Conservation (phyloP, 2,329 filamentous ascomycete genomes). For the Epichloe gansuensis region DNA sequence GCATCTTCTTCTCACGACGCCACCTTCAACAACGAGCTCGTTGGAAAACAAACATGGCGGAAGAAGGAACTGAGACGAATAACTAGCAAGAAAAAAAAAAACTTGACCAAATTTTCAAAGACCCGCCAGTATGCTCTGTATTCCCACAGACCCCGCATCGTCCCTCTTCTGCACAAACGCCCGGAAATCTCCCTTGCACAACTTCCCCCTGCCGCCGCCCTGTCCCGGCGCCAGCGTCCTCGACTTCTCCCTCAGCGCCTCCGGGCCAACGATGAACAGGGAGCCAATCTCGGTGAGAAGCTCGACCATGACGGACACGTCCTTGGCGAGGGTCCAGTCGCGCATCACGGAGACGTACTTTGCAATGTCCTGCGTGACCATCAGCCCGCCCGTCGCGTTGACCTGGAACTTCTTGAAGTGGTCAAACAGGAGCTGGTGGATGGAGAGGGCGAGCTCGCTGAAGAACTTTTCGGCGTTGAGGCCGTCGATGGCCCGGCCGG, state of each 20-base stretch:
- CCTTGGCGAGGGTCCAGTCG: conserved; percentile 63
- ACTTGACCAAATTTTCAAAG: conserved; percentile 26
- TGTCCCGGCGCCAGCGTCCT: conserved; percentile 39
- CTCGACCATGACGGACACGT: conserved; percentile 60
- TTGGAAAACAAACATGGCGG: background rate
- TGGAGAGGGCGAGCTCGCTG: conserved; percentile 67
- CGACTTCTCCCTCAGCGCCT: conserved; percentile 60
- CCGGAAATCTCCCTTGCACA: conserved; percentile 59
- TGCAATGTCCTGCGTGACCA: conserved; percentile 92
- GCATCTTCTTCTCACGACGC: no score
- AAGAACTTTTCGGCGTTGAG: conserved; percentile 73
- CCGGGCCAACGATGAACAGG: conserved; percentile 82
- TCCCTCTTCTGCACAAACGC: conserved; percentile 77
- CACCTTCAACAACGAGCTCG: background rate
- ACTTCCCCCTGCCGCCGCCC: conserved; percentile 37
- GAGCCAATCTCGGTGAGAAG: conserved; percentile 87
- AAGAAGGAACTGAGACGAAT: background rate
- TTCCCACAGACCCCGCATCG: conserved; percentile 66
- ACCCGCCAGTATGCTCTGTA: conserved; percentile 68
- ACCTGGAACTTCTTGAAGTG: conserved; percentile 93
- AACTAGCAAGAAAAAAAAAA: background rate
- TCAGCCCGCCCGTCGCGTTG: conserved; percentile 82
- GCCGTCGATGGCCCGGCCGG: conserved; percentile 61
- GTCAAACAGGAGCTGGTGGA: conserved; percentile 69
- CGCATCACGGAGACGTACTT: conserved; percentile 81